phyloP scores from a whole-genome alignment of 2,329 filamentous ascomycete species.

The Fusarium tupiense region DNA sequence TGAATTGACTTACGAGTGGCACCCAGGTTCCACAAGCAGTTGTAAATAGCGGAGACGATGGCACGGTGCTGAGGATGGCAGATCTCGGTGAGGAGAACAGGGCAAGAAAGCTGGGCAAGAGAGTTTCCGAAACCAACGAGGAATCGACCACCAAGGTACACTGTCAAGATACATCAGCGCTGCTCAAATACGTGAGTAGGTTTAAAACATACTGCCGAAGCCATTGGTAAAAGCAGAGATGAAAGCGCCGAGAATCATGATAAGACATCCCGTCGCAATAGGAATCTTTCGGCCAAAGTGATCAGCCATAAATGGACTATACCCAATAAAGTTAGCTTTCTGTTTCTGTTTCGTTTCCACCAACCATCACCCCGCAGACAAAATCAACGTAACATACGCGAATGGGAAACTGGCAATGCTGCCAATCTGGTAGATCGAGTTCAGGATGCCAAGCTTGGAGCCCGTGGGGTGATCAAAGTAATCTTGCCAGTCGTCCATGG shows the following conservation, averaged over 20 bases:
- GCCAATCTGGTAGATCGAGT: slow-evolving; percentile 63
- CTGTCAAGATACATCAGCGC: slow-evolving; percentile 20
- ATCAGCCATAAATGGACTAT: slow-evolving; percentile 52
- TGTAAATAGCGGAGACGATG: slow-evolving; percentile 72
- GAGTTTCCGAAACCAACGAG: slow-evolving; percentile 72
- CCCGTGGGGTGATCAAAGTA: slow-evolving; percentile 55
- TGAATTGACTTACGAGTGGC: slow-evolving; percentile 47
- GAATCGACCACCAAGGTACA: slow-evolving; percentile 53
- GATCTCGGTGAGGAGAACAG: slow-evolving; percentile 72
- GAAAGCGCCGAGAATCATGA: slow-evolving; percentile 58
- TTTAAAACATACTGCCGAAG: slow-evolving; percentile 52
- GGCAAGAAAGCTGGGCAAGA: slow-evolving; percentile 70
- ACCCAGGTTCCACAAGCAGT: slow-evolving; percentile 73
- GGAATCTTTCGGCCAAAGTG: slow-evolving; percentile 54
- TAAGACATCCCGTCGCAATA: slow-evolving; percentile 54
- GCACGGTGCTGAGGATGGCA: slow-evolving; percentile 75
- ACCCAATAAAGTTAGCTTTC: background rate
- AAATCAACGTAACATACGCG: slow-evolving; percentile 1
- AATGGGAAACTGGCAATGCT: slow-evolving; percentile 23
- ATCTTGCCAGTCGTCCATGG: slow-evolving; percentile 62
- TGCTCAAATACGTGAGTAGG: background rate
- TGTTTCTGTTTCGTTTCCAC: background rate
- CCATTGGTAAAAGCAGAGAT: slow-evolving; percentile 54
- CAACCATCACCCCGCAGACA: background rate
- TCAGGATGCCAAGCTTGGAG: slow-evolving; percentile 57